Evolutionary conservation across 2,329 filamentous ascomycete species (phyloP), one percentile per base, ranked within the genome.

Genomic region (Hypoxylon rubiginosum): DNA sequence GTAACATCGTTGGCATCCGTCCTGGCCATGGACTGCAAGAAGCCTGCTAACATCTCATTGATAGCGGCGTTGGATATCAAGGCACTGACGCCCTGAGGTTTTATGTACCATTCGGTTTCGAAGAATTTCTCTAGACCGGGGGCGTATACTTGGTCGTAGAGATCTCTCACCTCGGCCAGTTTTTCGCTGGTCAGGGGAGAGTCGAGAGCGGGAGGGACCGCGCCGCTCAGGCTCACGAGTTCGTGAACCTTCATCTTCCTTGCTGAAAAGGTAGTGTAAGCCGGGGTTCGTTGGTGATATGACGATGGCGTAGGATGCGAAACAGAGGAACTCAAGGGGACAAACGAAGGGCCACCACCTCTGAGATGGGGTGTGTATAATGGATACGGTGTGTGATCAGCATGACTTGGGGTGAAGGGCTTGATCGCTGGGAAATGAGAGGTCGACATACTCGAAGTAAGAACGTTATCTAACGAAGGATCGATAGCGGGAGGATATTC

Each of bases 91-190:
- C 83, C 84, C 50, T 76, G 76, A 51, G 81, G 78, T 58, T 79
- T 79, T 36, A 83, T 87, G 80, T 93, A 97, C 94, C 94, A 98
- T 28, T 85, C 86, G 6, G 93, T 92, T 78, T 97, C 94, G 67
- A 97, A 86, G 67, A 96, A 90, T 53, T 86, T 86, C 78, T 92
- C 90, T 50, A 96, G 86, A 7, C 89, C 91, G 1, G 86, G 86
- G 3, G 90, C 91, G 77, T 96, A 97, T 69, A 93, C 90, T 70
- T 91, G 90, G 72, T 88, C 86, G 79, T 92, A 97, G 15, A 95
- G 78, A 66, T 86, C 86, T 68, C 88, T 89, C 63, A 93, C 88
- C 75, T 93, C 90, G 72, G 90, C 87, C 53, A 92, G 74, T 21
- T 79, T 80, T 34, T 84, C 83, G 62, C 85, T 78, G 76, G 82